Base-by-base conservation (phyloP, 2,329 filamentous ascomycete species). In the Aspergillus ustus region DNA sequence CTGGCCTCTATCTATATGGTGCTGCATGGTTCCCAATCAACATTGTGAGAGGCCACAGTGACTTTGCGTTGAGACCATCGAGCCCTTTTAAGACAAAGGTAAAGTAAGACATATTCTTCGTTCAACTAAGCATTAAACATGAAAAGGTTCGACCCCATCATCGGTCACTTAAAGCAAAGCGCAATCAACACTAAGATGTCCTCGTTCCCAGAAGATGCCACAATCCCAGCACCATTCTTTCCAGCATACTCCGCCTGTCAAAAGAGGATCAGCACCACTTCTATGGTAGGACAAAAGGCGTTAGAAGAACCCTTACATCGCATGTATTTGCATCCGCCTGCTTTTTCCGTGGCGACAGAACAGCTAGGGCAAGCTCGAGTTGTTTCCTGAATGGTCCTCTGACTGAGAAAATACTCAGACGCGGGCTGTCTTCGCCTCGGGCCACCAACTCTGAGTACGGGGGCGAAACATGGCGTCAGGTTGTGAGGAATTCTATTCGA, bases 211-310 rank as follows among this genome's bases (percentile, higher is more conserved):
- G 44, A 19, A 58, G 19, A 34, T 57, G 17, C 63, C 64, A 34
- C 66, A 65, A n/a, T 66, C 58, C 66, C 66, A 67, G 44, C 66
- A 67, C 66, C 64, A 67, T 46, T 67, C 55, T 37, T 62, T 53
- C 20, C 51, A 55, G 56, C 64, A 67, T 45, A 65, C 34, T 15
- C 43, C 52, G 52, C 64, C 66, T 68, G 37, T 48, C 25, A 34
- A 11, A 13, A 25, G 44, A 40, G 6, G 25, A 19, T 64, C 29
- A 68, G 57, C 37, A 43, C 54, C 13, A 25, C 29, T 9, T 15
- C 25, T 37, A 37, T n/a, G 28, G 20, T n/a, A 49, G 22, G 20
- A 3, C n/a, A n/a, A 9, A 43, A 19, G 9, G 6, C 25, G 45
- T 31, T 43, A 37, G 8, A 11, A 28, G 20, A 43, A 48, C 34